Conservation (phyloP, 768 basidiomycete genomes). For the Suillus americanus region DNA sequence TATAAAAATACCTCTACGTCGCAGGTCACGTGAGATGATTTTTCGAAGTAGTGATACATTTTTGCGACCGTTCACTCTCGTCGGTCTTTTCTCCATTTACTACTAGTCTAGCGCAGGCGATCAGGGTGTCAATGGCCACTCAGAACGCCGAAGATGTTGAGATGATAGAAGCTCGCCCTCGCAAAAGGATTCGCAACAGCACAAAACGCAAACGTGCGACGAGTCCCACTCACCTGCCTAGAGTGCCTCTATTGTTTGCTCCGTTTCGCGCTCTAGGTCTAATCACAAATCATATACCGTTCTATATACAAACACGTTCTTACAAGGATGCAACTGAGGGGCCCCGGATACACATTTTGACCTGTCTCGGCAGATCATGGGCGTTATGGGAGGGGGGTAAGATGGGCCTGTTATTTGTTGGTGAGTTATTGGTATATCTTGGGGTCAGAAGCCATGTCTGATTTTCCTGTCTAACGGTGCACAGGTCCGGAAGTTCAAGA, state of each 20-base stretch:
- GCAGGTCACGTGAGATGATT: slow-evolving; percentile 7
- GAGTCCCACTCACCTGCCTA: slow-evolving; percentile 8
- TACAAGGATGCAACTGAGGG: slow-evolving; percentile 84
- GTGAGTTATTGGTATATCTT: slow-evolving; percentile 48
- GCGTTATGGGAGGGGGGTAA: slow-evolving; percentile 95
- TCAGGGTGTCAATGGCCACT: slow-evolving; percentile 16
- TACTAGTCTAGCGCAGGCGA: not conserved
- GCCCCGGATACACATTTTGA: slow-evolving; percentile 80
- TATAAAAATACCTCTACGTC: not conserved
- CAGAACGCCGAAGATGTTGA: slow-evolving; percentile 11
- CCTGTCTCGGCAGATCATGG: slow-evolving; percentile 88
- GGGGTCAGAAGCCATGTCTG: not conserved
- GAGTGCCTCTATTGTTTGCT: slow-evolving; percentile 62
- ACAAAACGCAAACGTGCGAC: slow-evolving; percentile 7
- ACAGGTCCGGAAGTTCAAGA: slow-evolving; percentile 81
- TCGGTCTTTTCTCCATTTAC: not conserved
- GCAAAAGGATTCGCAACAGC: slow-evolving; percentile 23
- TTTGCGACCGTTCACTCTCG: not conserved
- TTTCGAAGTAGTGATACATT: not conserved
- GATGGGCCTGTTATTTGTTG: slow-evolving; percentile 91
- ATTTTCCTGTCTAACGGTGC: slow-evolving; percentile 8
- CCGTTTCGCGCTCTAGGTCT: slow-evolving; percentile 96
- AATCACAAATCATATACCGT: slow-evolving; percentile 88
- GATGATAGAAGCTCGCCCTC: slow-evolving; percentile 19
- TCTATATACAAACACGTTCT: slow-evolving; percentile 81